Percentiles rank a stretch among this genome's conserved stretches.
These are phyloP conservation scores for Thuidium tamariscinum DNA, from an alignment of 225 moss, liverwort and hornwort genomes.

Conservation along the genomic window DNA sequence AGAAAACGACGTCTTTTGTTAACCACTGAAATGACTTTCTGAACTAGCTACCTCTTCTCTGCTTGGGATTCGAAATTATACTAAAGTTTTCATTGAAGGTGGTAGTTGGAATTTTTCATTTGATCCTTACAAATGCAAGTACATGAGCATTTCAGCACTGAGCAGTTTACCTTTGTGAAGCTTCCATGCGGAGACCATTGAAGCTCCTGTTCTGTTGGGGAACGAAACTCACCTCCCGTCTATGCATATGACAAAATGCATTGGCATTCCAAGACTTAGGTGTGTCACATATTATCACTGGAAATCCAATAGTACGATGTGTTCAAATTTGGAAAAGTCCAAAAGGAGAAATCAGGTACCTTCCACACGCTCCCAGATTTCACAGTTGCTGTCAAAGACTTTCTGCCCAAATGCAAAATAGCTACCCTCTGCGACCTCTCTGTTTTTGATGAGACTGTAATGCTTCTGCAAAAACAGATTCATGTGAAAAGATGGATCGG, in stretches of 20 bases:
- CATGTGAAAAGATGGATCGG: neutral
- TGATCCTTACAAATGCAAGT: neutral
- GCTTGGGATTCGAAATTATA: neutral
- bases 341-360: neutral
- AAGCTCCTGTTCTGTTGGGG: slow-evolving; percentile 32
- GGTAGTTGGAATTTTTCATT: neutral
- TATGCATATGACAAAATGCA: neutral
- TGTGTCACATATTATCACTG: neutral
- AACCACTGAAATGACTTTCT: neutral
- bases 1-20: neutral
- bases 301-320: neutral
- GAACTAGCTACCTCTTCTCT: neutral
- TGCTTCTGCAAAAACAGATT: slow-evolving; percentile 2
- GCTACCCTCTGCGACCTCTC: slow-evolving; percentile 12
- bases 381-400: slow-evolving; percentile 11
- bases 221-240: slow-evolving; percentile 37
- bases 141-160: neutral
- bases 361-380: slow-evolving; percentile 39
- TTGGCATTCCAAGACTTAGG: neutral
- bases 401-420: slow-evolving; percentile 16
- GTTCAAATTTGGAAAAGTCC: neutral
- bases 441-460: slow-evolving; percentile 40
- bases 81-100: neutral
- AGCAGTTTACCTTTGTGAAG: slow-evolving; percentile 29
- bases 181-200: slow-evolving; percentile 29